Base-by-base conservation (phyloP, 2,329 filamentous ascomycete genomes). In the Sarocladium kiliense region DNA sequence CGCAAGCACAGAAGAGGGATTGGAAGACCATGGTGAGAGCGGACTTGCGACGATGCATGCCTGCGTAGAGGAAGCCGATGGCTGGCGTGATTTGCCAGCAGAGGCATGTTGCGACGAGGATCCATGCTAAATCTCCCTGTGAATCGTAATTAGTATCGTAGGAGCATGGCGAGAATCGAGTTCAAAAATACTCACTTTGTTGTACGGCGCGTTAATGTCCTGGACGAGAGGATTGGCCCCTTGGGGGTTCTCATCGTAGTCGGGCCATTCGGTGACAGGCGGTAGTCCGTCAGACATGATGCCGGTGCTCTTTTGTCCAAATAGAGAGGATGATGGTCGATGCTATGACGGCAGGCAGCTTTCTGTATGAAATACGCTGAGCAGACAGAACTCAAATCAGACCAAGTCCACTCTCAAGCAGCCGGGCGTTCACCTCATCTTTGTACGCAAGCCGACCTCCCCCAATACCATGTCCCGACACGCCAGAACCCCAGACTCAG, bases 11-110 rank as follows among this genome's bases (percentile, higher is more conserved):
- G 61, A 76, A 72, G 18, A 77, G 69, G 0, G 73, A 76, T 58
- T 76, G 72, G 58, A 76, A 71, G 5, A 77, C 66, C 68, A 76
- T 73, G 1, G 74, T 75, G 53, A 77, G 55, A 7, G 68, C 66
- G 1, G 68, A 63, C 59, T 69, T 71, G 39, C 67, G 61, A 4
- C 68, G 66, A 36, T 68, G 66, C 60, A 71, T 66, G n/a, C 69
- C 69, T 37, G 68, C 68, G 56, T 71, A 71, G 16, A 71, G 64
- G 55, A 71, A 69, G 23, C 69, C 68, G 57, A 70, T 69, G 53
- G 66, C 67, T 11, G 66, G 66, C 9, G 66, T 68, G 55, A 67
- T 68, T 44, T 66, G 65, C 65, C 65, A 68, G 59, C 65, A 68
- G 6, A 67, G 56, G 4, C 62, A 55, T 5, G 65, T 67, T 54